Base-by-base conservation (phyloP, 345 rosid genomes). In the Populus ilicifolia region DNA sequence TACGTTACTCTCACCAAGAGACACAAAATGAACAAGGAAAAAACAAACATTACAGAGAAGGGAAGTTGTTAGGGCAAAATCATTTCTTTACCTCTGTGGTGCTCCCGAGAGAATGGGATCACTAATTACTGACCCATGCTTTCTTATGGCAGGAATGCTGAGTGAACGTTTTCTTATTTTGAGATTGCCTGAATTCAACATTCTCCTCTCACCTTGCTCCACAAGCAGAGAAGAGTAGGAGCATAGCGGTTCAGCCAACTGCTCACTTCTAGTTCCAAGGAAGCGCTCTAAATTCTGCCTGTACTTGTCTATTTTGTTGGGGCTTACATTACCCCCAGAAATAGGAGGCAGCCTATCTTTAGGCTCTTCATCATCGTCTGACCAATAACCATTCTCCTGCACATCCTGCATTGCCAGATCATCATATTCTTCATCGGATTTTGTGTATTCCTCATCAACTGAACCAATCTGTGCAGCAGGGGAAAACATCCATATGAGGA, bases 391-490 rank as follows among this genome's bases (percentile, higher is more conserved):
- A 75, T 86, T 92, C 56, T 85, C 85, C 33, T 76, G 82, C 50
- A 80, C 73, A 79, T 96, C 99, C 68, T 74, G 87, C 98, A 96
- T 89, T 23, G 97, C 98, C 67, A 96, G 93, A 87, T 96, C 99
- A 69, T 92, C 97, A 13, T 94, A 96, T 84, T 96, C 98, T 83
- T 96, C 99, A 50, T 96, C 99, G 6, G 98, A 90, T 76, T 91
- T 94, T 36, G 98, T 90, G 2, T 95, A 93, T 76, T 92, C 93
- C 89, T 96, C 99, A 27, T 96, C 99, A 35, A 96, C 99, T 2
- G 99, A 96, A 4, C 99, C 99, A n/a, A 91, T 83, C 98, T 96
- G 89, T 65, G 20, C 74, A 68, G 17, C 25, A 70, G n/a, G 38
- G 68, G 27, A 17, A 36, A 8, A 72, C 56, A 14, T 21, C 17